Base-by-base conservation (phyloP, 495 filamentous ascomycete genomes). In the Lichina pygmaea region DNA sequence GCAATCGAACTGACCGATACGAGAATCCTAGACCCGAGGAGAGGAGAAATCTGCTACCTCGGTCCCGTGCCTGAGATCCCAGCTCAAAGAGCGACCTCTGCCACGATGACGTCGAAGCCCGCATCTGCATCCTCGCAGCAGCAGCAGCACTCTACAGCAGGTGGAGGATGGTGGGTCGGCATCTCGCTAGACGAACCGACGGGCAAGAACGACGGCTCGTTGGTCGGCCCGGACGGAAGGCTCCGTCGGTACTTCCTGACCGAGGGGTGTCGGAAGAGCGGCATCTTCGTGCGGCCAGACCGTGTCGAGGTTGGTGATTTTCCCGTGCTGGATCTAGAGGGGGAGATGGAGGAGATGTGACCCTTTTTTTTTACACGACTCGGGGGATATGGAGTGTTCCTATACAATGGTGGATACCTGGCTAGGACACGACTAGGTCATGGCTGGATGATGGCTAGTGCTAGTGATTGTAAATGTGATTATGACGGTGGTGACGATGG, bases 321-420 rank as follows among this genome's bases (percentile, higher is more conserved):
- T 49, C 73, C 75, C n/a, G 69, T 70, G 13, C 49, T 76, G 48
- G 66, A 70, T 41, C 62, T 60, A 15, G 49, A 81, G 34, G 85
- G 85, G 47, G 73, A 89, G 53, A 73, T 91, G 72, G 86, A 92
- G 59, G 84, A 89, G 62, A 81, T 89, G 39, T 86, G 57, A 70
- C 13, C 36, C 24, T 24, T 24, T 24, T 24, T 24, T 24, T 4
- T 24, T 24, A 24, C 4, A 24, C 4, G 24, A 24, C 24, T 24
- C 24, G 24, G 24, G 24, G 24, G 4, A 2, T 24, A 24, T 24
- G 24, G 24, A 24, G 4, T 24, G 24, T 1, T 1, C 4, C 4
- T 24, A 24, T 24, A 2, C 24, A 24, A 4, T 24, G 24, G 24
- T 24, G 24, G 24, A 24, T 24, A 24, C 4, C 1, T 24, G 24